Base-by-base conservation (phyloP, 352 stramenopile genomes). In the Elongisporangium undulatum region DNA sequence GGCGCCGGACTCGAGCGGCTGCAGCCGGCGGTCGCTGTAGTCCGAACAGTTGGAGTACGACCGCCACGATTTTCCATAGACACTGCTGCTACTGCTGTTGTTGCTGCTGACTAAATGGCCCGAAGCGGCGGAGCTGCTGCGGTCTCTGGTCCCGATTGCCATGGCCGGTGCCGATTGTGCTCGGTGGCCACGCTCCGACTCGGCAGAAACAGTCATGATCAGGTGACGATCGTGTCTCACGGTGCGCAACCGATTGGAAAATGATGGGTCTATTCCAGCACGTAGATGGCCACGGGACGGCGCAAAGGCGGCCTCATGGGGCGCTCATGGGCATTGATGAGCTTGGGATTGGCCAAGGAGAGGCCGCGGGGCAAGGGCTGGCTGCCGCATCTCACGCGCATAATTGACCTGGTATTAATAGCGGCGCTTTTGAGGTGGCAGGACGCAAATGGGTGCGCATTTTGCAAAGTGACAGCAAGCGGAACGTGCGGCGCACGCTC, bases 1-100 rank as follows among this genome's bases (percentile, higher is more conserved):
- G 45, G 29, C 67, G 15, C 69, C 66, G 0, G 71, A 74, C 48
- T 86, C 78, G 17, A 85, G 67, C 21, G 69, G 74, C 19, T 70
- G 63, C 13, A 87, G 55, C 21, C 79, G 73, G 12, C 68, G 66
- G 5, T 20, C 53, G 29, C n/a, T 58, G 34, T 34, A 34, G 53
- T 58, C 53, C 53, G 53, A 51, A 41, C 29, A 41, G 29, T 41
- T 41, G 29, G 29, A 41, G 29, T 41, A 41, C 4, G 29, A 41
- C 9, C 29, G 29, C 29, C 29, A 41, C 5, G 29, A 41, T 41
- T 41, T 41, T 9, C 29, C 29, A 41, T 41, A 41, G 29, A 41
- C 29, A 41, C 29, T 41, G 29, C 29, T 41, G 29, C 29, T 41
- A 9, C 29, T 41, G 29, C 9, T 41, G 29, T 41, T 41, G 29